A percentile compares a stretch with the other conserved stretches of the same genome.
These are phyloP conservation scores for Microdochium nivale DNA, from an alignment of 2,329 filamentous ascomycete species.

Conservation along the genomic window DNA sequence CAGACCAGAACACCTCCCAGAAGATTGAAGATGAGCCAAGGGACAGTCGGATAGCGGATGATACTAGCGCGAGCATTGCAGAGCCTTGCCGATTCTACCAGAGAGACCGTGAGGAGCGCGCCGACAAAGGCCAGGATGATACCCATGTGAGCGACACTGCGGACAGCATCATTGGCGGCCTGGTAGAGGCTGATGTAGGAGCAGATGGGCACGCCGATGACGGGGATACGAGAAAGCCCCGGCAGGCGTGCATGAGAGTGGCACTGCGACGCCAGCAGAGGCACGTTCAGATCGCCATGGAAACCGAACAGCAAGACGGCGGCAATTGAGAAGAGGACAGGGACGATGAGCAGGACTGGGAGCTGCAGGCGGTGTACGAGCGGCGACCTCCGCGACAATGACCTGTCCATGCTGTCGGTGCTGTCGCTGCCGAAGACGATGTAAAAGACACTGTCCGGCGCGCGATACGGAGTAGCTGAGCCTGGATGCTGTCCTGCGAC, in stretches of 20 bases:
- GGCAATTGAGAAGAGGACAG: constrained; percentile 17
- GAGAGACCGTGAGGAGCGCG: constrained; percentile 38
- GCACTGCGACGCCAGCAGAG: constrained; percentile 45
- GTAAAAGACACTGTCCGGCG: not conserved
- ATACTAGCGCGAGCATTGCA: constrained; percentile 22
- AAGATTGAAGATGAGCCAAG: constrained; percentile 40
- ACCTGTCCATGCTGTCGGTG: constrained; percentile 1
- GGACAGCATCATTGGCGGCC: constrained; percentile 29
- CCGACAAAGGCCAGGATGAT: constrained; percentile 34
- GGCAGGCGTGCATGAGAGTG: constrained; percentile 37
- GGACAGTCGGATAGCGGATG: constrained; percentile 23
- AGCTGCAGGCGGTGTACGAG: constrained; percentile 46
- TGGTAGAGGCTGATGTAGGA: constrained; percentile 42
- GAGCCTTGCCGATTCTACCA: constrained; percentile 39
- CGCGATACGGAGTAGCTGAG: not conserved
- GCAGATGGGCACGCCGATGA: constrained; percentile 36
- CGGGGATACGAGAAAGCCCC: constrained; percentile 31
- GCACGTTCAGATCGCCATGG: constrained; percentile 40
- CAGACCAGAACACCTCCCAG: constrained; percentile 40
- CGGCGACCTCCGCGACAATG: constrained; percentile 19
- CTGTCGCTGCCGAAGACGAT: not conserved
- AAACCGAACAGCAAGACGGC: constrained; percentile 27
- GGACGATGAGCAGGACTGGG: constrained; percentile 21
- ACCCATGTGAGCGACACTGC: constrained; percentile 30
- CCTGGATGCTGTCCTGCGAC: not conserved